Base-by-base conservation (phyloP, 495 filamentous ascomycete species). In the Cudoniella acicularis region DNA sequence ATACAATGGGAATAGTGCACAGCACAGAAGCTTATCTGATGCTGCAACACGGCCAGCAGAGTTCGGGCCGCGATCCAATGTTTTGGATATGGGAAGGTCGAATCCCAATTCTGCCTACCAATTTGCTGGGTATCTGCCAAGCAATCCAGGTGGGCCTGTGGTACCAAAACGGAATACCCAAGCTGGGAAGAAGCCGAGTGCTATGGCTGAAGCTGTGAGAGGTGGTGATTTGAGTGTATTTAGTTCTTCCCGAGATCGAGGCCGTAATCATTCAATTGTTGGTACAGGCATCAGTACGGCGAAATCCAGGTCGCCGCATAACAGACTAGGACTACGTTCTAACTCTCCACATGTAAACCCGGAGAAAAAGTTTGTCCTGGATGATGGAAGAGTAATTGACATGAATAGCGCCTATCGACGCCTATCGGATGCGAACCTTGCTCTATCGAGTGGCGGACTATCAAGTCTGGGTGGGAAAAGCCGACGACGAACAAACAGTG, bases 391-490 rank as follows among this genome's bases (percentile, higher is more conserved):
- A 50, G 64, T 77, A 2, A 65, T 87, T 36, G 81, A 83, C 57
- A 81, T 83, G 70, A 77, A 79, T 46, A 83, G 70, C 58, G 79
- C 83, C 10, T 84, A 86, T 66, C 76, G 81, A 36, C 75, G 83
- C 22, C 70, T 87, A n/a, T 89, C 87, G 0, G 86, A 90, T 67
- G 86, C 82, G 25, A 79, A 77, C 36, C 69, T 89, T 52, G 72
- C 78, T 0, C 77, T 77, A 21, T 81, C 79, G 3, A 73, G 79
- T 18, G 83, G 83, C 9, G 77, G 66, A 23, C 69, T 89, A 10
- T 75, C 81, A 8, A 73, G 73, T 25, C 72, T 87, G 18, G 18
- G 13, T 75, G 76, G n/a, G 65, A 56, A 57, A 46, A 52, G 47
- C 30, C 52, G 59, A 17, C 46, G 36, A 21, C 53, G 56, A 54